These are phyloP conservation scores for Colletotrichum incanum DNA, from an alignment of 2,329 filamentous ascomycete genomes.

Conservation along the genomic window DNA sequence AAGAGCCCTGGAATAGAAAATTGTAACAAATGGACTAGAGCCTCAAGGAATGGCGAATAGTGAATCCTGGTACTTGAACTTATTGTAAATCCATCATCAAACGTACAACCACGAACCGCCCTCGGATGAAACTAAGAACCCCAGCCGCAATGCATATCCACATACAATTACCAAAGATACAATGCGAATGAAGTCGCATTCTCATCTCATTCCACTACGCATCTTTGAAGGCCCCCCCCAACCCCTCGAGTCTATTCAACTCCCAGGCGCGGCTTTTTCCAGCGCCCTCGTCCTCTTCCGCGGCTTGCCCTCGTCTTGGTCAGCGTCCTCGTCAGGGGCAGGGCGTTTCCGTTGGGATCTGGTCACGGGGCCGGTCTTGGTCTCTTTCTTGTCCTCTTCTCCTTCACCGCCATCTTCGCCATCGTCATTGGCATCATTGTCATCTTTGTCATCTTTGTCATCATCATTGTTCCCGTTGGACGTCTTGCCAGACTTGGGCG, in stretches of 20 bases:
- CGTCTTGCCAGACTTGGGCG: neutral
- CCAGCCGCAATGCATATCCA: neutral
- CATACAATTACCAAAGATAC: neutral
- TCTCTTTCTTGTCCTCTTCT: neutral
- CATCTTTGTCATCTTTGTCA: neutral
- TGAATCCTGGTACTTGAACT: no score
- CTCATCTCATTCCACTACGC: neutral
- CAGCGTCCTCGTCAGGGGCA: neutral
- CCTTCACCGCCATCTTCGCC: neutral
- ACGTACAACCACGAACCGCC: neutral
- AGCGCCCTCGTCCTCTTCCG: neutral
- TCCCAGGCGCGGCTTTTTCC: neutral
- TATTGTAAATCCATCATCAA: neutral
- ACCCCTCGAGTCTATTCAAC: neutral
- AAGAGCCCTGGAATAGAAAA: neutral
- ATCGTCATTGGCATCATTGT: neutral
- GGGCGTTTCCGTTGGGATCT: neutral
- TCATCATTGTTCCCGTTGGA: neutral
- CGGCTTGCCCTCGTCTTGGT: neutral
- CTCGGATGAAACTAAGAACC: neutral
- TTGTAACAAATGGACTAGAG: neutral
- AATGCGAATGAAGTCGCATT: neutral
- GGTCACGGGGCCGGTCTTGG: neutral
- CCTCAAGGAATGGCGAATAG: neutral
- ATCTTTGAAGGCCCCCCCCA: neutral